Base-by-base conservation (phyloP, 169 alveolate genomes). In the Theileria annulata region DNA sequence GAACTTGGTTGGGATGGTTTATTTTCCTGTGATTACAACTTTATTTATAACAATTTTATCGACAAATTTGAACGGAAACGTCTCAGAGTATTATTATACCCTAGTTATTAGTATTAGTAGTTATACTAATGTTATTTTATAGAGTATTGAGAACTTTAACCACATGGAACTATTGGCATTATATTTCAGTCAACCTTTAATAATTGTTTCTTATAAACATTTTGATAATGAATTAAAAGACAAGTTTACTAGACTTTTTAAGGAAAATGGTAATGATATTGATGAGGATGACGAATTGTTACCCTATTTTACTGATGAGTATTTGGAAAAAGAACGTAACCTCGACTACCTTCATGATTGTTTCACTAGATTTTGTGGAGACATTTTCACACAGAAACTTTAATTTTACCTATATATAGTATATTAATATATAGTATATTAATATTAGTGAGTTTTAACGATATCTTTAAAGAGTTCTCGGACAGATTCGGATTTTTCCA, bases 381-480 rank as follows among this genome's bases (percentile, higher is more conserved):
- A 10, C 56, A 47, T 15, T 47, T 47, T 47, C 56, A 47, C 15
- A 47, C 56, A 47, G 56, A 47, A 10, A 47, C 56, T 10, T 15
- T 47, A 15, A 47, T 47, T 15, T 47, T 47, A 15, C n/a, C 56
- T 47, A 15, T 9, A 15, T 35, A 35, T 35, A 35, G 13, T 35
- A 35, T 35, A 35, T 35, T 35, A n/a, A 35, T 35, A 35, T 35
- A 35, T 35, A 35, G 47, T 8, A 35, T 35, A 8, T 3, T 35
- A 35, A 35, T 8, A 35, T 35, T 35, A 35, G n/a, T n/a, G n/a
- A 35, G 47, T 35, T 35, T 35, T 3, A 35, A 80, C 62, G 17
- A 80, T 72, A 54, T 76, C 89, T 76, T 82, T 82, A 60, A 82
- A 82, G 27, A 82, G 64, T 3, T 66, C 42, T 42, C 86, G 19